A percentile compares a stretch with the other conserved stretches of the same genome.
These are phyloP conservation scores for Triglochin maritima DNA, from an alignment of 106 monocot genomes.

Conservation along the genomic window DNA sequence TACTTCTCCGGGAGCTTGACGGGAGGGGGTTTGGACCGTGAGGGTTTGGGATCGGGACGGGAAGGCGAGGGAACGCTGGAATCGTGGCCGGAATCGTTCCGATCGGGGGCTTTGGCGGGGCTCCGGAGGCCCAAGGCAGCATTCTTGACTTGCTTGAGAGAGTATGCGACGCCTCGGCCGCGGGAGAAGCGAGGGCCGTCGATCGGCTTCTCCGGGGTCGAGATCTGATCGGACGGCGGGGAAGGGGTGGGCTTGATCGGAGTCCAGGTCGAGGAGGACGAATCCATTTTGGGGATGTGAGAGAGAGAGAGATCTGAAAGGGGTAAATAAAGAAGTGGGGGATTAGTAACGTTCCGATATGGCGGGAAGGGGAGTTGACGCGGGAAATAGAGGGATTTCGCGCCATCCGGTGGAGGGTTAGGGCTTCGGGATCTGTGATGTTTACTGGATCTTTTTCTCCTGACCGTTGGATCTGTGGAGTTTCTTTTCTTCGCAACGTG, in stretches of 20 bases:
- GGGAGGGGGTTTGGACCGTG: background rate
- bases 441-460: too few species aligned
- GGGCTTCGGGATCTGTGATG: too few species aligned
- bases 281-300: conserved; percentile 2
- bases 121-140: conserved; percentile 23
- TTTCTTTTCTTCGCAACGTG: too few species aligned
- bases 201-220: conserved; percentile 48
- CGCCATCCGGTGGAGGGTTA: too few species aligned
- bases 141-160: conserved; percentile 41
- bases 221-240: conserved; percentile 18
- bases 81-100: background rate
- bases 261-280: conserved; percentile 7
- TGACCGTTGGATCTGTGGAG: too few species aligned
- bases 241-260: conserved; percentile 8
- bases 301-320: too few species aligned
- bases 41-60: background rate
- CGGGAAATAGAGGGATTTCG: too few species aligned
- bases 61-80: too few species aligned
- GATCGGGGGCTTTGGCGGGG: background rate
- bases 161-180: conserved; percentile 29
- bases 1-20: conserved; percentile 52
- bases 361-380: too few species aligned
- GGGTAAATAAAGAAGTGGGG: too few species aligned
- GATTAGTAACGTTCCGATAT: too few species aligned
- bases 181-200: conserved; percentile 19